Base-by-base conservation (phyloP, 495 filamentous ascomycete species). In the Achaetomiella virescens region DNA sequence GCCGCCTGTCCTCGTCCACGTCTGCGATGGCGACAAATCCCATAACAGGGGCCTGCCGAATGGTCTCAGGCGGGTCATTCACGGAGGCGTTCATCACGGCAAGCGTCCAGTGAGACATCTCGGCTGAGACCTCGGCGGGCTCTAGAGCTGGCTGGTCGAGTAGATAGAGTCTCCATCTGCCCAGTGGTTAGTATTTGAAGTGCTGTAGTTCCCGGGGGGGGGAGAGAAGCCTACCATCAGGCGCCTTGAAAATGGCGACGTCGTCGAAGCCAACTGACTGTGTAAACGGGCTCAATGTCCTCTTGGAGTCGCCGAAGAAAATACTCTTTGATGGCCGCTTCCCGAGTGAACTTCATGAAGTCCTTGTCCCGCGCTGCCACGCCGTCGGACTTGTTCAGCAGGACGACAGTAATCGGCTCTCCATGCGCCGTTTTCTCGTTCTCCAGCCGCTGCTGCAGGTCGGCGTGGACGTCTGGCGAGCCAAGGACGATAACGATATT, bases 11-110 rank as follows among this genome's bases (percentile, higher is more conserved):
- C 46, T 85, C 86, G 60, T 99, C 92, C 8, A 97, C 91, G 47
- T 93, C 88, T 0, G 86, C 81, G 31, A 99, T 85, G 65, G 95
- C 96, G 36, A 96, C 79, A 69, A 95, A 97, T 6, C 93, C 93
- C 77, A 95, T 85, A 18, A 97, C 84, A 38, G 86, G 90, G 0
- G 91, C 85, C 60, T 93, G 88, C 12, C 88, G 83, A 42, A 98
- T 84, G 6, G 82, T 78, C 36, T 89, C 82, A 8, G 84, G 76
- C 4, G 77, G 74, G 48, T 91, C 88, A 4, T 77, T 81, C 2
- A 81, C 65, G 1, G 84, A 74, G 1, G 85, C 87, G 47, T 88
- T 82, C 57, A 91, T 86, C 53, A 98, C 81, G 2, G 91, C 89
- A 1, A 97, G 77, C 1, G 96, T 77, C 55, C 84, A 85, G 61